A percentile compares a stretch with the other conserved stretches of the same genome.
Conservation (phyloP, 345 rosid genomes). For the Camelina sativa region DNA sequence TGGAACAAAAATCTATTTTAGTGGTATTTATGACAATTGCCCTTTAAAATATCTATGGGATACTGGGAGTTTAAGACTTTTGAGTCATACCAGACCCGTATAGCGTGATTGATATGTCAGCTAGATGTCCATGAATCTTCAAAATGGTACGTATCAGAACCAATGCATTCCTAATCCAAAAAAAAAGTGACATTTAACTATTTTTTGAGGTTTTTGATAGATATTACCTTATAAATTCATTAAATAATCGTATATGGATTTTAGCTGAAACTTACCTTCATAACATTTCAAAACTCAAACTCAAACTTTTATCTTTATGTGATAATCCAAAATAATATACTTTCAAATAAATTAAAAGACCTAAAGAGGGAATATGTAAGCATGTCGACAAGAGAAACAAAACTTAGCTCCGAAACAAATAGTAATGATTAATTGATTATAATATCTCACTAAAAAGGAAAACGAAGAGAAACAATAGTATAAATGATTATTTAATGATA, state of each 20-base stretch:
- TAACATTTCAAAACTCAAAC: neutral
- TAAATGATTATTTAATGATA: slow-evolving; percentile 33
- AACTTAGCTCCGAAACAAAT: neutral
- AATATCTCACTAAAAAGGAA: neutral
- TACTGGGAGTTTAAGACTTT: neutral
- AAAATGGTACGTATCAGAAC: neutral
- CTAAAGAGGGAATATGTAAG: neutral
- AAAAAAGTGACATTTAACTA: neutral
- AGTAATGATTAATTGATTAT: slow-evolving; percentile 22
- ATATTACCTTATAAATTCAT: neutral
- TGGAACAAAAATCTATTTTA: no score
- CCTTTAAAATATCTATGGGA: neutral
- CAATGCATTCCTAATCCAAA: neutral
- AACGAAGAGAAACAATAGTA: slow-evolving; percentile 19
- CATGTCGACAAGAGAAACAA: slow-evolving; percentile 46
- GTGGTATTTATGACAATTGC: no score
- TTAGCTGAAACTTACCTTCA: neutral
- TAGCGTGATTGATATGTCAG: neutral
- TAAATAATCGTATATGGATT: neutral
- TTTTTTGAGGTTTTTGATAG: neutral
- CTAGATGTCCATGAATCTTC: neutral
- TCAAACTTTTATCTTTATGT: neutral
- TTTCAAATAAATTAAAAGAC: no score
- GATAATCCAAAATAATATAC: neutral
- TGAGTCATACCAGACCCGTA: no score